A percentile compares a stretch with the other conserved stretches of the same genome.
These are phyloP conservation scores for Colletotrichum sp. DNA, from an alignment of 2,329 filamentous ascomycete species.

Conservation along the genomic window DNA sequence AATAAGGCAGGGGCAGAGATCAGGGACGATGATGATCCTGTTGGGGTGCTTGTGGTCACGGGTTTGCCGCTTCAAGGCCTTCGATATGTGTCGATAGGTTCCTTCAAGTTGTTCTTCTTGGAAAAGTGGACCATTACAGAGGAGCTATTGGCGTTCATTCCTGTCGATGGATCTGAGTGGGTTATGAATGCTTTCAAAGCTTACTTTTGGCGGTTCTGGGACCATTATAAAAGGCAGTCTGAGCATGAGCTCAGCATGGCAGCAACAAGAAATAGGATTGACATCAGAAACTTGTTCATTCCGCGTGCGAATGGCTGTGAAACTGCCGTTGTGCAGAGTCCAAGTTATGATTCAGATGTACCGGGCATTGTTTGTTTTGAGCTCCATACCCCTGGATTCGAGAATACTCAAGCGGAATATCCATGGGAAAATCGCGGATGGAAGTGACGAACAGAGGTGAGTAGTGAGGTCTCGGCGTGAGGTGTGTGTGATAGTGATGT, in stretches of 20 bases:
- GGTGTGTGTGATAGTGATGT: too few relatives aligned
- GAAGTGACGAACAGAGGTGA: not conserved
- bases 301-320: not conserved
- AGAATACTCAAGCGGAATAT: not conserved
- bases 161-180: not conserved
- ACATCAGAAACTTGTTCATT: not conserved
- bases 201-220: not conserved
- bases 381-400: accelerated
- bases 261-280: not conserved
- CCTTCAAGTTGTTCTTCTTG: accelerated
- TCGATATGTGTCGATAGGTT: too few relatives aligned
- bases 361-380: not conserved
- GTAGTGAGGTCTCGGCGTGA: accelerated
- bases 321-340: accelerated
- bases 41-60: not conserved
- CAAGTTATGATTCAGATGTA: accelerated
- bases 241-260: accelerated
- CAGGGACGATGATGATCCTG: accelerated
- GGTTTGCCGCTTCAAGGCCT: not conserved
- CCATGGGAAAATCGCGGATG: not conserved
- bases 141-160: too few relatives aligned
- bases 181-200: not conserved
- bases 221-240: not conserved
- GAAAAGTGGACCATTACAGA: too few relatives aligned
- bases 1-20: not conserved